phyloP scores from a whole-genome alignment of 73 alveolate species.

The Durusdinium trenchii region DNA sequence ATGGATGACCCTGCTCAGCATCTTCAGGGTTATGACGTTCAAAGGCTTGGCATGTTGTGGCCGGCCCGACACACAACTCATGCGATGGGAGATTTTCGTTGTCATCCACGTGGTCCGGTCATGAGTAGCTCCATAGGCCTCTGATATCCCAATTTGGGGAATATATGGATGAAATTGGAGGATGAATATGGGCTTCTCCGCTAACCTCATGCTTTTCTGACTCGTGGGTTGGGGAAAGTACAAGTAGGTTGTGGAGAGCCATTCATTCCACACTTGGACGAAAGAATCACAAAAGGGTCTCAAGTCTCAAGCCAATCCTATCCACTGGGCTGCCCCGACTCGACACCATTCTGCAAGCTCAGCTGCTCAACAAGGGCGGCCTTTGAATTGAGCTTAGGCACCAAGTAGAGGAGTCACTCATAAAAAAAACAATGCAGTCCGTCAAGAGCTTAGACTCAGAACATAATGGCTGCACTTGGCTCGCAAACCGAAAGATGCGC shows the following conservation, averaged over 20 bases:
- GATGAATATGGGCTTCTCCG: no score
- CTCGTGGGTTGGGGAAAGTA: no score
- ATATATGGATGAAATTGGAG: no score
- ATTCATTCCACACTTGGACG: no score
- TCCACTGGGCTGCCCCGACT: slow-evolving; percentile 1
- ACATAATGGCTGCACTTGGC: not conserved
- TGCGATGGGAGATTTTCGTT: no score
- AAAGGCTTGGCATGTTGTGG: not conserved
- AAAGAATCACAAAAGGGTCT: no score
- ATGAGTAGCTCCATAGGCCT: no score
- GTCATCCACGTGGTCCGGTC: no score
- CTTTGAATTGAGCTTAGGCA: not conserved
- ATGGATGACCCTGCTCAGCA: not conserved
- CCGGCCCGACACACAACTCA: not conserved
- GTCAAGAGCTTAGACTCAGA: not conserved
- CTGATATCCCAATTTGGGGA: no score
- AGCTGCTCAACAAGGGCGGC: slow-evolving; percentile 86
- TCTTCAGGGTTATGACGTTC: not conserved
- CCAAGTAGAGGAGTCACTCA: not conserved
- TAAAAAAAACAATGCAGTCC: not conserved
- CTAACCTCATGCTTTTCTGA: no score
- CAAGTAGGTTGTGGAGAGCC: no score
- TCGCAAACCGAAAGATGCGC: slow-evolving; percentile 42
- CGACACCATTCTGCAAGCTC: slow-evolving; percentile 64
- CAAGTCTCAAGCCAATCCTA: no score